These are phyloP conservation scores for Mycena amicta DNA, from an alignment of 768 basidiomycete genomes.

Conservation along the genomic window DNA sequence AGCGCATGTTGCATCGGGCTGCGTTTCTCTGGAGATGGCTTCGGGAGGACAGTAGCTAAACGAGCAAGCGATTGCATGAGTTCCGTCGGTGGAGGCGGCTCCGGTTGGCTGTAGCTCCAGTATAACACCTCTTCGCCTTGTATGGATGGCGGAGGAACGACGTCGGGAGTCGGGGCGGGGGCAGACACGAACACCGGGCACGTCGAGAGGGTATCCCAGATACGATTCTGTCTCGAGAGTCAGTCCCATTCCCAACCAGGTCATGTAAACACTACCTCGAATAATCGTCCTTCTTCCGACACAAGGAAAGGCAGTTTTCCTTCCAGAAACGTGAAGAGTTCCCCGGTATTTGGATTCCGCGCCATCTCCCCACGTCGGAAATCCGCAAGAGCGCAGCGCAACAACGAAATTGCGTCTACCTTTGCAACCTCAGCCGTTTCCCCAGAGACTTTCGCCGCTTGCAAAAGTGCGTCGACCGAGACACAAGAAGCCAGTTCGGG, in stretches of 20 bases:
- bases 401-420: constrained; percentile 54
- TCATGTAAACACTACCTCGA: constrained; percentile 48
- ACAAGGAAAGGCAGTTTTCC: constrained; percentile 60
- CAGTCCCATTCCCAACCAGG: background rate
- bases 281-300: constrained; percentile 50
- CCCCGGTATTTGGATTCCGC: constrained; percentile 53
- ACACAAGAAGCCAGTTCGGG: constrained; percentile 44
- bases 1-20: constrained; percentile 61
- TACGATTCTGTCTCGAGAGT: constrained; percentile 40
- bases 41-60: constrained; percentile 42
- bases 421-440: constrained; percentile 32
- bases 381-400: constrained; percentile 66
- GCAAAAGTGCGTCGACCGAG: constrained; percentile 46
- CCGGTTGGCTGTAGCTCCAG: constrained; percentile 46
- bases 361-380: constrained; percentile 39
- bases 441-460: constrained; percentile 28
- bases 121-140: constrained; percentile 25
- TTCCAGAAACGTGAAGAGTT: constrained; percentile 61
- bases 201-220: constrained; percentile 65
- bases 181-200: constrained; percentile 53
- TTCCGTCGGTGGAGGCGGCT: constrained; percentile 37
- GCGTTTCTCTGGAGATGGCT: constrained; percentile 29
- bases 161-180: constrained; percentile 19
- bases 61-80: constrained; percentile 38
- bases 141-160: constrained; percentile 21